phyloP scores from a whole-genome alignment of 345 rosid genomes.

The Ricinus communis region DNA sequence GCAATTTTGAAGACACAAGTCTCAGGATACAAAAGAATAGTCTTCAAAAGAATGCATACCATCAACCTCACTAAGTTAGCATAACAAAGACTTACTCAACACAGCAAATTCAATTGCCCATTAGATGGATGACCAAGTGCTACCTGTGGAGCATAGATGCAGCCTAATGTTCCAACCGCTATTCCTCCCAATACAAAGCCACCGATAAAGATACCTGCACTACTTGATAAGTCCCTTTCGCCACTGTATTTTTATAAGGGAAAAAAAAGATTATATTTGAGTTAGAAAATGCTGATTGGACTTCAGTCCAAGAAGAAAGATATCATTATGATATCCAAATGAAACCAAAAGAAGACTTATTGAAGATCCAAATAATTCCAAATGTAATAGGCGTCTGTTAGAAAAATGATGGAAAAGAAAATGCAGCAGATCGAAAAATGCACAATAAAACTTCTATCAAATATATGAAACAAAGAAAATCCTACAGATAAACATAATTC shows the following conservation, averaged over 20 bases:
- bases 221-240: slow-evolving; percentile 29
- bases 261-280: neutral
- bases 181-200: slow-evolving; percentile 53
- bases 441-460: neutral
- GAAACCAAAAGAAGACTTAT: neutral
- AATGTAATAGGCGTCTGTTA: neutral
- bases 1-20: neutral
- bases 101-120: neutral
- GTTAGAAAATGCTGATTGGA: neutral
- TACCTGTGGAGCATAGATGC: slow-evolving; percentile 55
- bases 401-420: neutral
- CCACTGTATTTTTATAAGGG: slow-evolving; percentile 23
- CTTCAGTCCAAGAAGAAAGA: neutral
- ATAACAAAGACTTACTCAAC: neutral
- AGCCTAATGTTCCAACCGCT: slow-evolving; percentile 43
- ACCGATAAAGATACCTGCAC: slow-evolving; percentile 43
- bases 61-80: neutral
- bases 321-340: neutral
- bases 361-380: neutral
- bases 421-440: neutral
- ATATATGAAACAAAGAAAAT: neutral
- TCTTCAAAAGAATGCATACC: neutral
- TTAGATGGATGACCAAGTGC: neutral
- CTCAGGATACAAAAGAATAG: neutral
- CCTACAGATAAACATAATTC: neutral